Base-by-base conservation (phyloP, 768 basidiomycete genomes). In the Mycena maculata region DNA sequence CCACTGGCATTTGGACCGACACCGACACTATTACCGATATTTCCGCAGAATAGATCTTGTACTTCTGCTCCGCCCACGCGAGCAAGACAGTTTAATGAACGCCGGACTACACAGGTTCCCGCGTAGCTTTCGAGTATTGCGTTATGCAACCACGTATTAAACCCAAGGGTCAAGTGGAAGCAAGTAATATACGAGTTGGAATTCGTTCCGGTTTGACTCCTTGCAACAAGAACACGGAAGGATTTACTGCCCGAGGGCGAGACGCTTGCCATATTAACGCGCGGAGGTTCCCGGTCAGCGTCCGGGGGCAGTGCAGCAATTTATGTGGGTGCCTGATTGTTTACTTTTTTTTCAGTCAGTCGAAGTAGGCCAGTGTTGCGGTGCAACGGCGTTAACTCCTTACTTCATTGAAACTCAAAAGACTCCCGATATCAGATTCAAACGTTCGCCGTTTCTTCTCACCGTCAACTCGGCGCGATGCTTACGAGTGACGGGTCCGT, bases 391-490 rank as follows among this genome's bases (percentile, higher is more conserved):
- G 60, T 59, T 63, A 67, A 67, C 60, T 67, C 66, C 66, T 63
- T 63, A 61, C 25, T 67, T 53, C 48, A 58, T 50, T 68, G 67
- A 68, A 68, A 68, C 67, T 52, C 55, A 16, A n/a, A n/a, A 30
- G 36, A 23, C 38, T 56, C 55, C 67, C 60, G 67, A 63, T 63
- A 68, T 68, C 67, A 68, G 56, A 59, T 63, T 61, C 44, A 42
- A 28, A 42, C 55, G 49, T 20, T 57, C 48, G n/a, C 30, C 42
- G 55, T n/a, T 53, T 60, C 61, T 68, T 68, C 67, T 54, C 67
- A 68, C 67, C 67, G 61, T 68, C 67, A 68, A 54, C 27, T 56
- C 67, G 67, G 67, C 67, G 56, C 67, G 67, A 68, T 68, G 41
- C 38, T 59, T 68, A 68, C 67, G 49, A 47, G 67, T 67, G 67